Evolutionary conservation across 2,329 filamentous ascomycete species (phyloP).

Genomic region (Epichloe elymi): DNA sequence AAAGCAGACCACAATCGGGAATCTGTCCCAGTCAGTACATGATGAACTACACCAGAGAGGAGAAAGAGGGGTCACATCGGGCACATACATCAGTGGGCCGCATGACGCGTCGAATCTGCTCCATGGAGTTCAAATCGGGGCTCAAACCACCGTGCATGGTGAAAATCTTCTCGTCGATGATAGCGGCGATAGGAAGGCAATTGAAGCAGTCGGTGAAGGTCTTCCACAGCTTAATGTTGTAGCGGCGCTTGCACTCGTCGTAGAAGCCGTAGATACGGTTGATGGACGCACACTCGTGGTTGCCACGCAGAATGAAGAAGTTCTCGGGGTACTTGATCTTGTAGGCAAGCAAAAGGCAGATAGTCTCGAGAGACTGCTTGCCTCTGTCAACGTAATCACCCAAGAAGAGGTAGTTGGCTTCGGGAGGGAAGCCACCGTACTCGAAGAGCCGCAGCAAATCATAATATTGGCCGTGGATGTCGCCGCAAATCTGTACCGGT

Average conservation of each 20-base stretch:
- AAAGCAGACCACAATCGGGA: slow-evolving; percentile 91
- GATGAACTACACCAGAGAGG: slow-evolving; percentile 11
- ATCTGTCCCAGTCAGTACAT: slow-evolving; percentile 46
- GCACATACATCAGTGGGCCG: slow-evolving; percentile 91
- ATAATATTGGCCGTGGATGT: slow-evolving; percentile 99
- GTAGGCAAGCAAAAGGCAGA: slow-evolving; percentile 91
- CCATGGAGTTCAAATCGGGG: slow-evolving; percentile 97
- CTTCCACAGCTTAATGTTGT: slow-evolving; percentile 99
- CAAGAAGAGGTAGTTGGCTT: slow-evolving; percentile 98
- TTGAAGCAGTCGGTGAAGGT: slow-evolving; percentile 99
- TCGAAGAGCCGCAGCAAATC: slow-evolving; percentile 95
- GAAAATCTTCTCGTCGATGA: slow-evolving; percentile 99
- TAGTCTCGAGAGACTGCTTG: slow-evolving; percentile 98
- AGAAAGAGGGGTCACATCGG: not conserved
- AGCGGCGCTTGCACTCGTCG: slow-evolving; percentile 97
- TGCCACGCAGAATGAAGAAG: slow-evolving; percentile 96
- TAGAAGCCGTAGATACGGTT: slow-evolving; percentile 99
- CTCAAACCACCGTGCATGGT: slow-evolving; percentile 98
- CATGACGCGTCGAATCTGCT: slow-evolving; percentile 98
- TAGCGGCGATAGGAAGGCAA: slow-evolving; percentile 92
- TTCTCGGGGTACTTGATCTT: slow-evolving; percentile 99
- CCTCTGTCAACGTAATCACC: slow-evolving; percentile 98
- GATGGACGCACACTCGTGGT: slow-evolving; percentile 98
- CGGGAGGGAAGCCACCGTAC: slow-evolving; percentile 93
- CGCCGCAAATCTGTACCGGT: slow-evolving; percentile 73